phyloP scores from a whole-genome alignment of 208 protist species.

The Trypanosoma melophagium region DNA sequence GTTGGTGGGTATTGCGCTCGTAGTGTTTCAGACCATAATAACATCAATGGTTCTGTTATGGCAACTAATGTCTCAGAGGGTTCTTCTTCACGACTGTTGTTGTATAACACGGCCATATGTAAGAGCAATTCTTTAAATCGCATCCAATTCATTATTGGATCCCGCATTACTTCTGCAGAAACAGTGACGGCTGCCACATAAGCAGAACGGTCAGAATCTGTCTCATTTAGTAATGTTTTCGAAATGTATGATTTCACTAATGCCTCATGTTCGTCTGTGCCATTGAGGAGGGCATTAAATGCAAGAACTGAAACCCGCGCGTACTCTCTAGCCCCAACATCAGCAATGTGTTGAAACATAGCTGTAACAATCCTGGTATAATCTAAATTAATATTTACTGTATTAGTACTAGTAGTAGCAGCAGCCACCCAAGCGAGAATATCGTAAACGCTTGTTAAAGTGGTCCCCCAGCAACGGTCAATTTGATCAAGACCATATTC shows the following conservation, averaged over 20 bases:
- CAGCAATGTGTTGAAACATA: slow-evolving; percentile 64
- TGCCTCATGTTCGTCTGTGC: slow-evolving; percentile 36
- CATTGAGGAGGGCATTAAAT: slow-evolving; percentile 52
- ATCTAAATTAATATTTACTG: slow-evolving; percentile 28
- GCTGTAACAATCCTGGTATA: slow-evolving; percentile 36
- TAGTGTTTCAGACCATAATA: slow-evolving; percentile 50
- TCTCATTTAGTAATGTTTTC: slow-evolving; percentile 32
- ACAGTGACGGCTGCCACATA: slow-evolving; percentile 66
- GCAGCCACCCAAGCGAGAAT: slow-evolving; percentile 61
- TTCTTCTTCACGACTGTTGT: slow-evolving; percentile 74
- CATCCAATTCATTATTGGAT: slow-evolving; percentile 43
- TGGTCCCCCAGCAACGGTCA: slow-evolving; percentile 73
- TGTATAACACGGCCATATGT: slow-evolving; percentile 69
- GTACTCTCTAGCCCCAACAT: slow-evolving; percentile 68
- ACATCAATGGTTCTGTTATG: slow-evolving; percentile 69
- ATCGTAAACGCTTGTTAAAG: slow-evolving; percentile 71
- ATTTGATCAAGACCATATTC: slow-evolving; percentile 62
- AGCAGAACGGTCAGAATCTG: slow-evolving; percentile 57
- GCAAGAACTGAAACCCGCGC: slow-evolving; percentile 55
- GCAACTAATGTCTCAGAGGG: slow-evolving; percentile 73
- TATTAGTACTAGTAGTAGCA: background rate
- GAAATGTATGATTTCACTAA: slow-evolving; percentile 40
- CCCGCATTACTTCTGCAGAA: slow-evolving; percentile 53
- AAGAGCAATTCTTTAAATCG: slow-evolving; percentile 55
- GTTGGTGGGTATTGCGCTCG: slow-evolving; percentile 70